Evolutionary conservation across 495 filamentous ascomycete species (phyloP).

Genomic region (Talaromyces stipitatus): DNA sequence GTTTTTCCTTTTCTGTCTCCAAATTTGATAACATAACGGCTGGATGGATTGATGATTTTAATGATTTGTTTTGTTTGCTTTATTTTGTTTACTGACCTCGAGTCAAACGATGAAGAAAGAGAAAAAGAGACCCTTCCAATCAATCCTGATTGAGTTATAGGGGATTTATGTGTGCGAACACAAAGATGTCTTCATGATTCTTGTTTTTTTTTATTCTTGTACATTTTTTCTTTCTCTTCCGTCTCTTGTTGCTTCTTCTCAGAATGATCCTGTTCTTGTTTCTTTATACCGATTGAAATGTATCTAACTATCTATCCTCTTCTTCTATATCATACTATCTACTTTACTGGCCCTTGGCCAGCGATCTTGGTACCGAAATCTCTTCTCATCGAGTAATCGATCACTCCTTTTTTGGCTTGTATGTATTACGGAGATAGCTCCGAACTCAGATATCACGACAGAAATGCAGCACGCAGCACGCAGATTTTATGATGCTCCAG

Average conservation of each 20-base stretch:
- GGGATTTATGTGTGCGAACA: conserved; percentile 1
- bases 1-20: background rate
- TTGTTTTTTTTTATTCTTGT: conserved; percentile 8
- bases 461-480: too few species aligned
- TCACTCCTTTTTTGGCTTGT: too few species aligned
- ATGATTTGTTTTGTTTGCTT: background rate
- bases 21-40: background rate
- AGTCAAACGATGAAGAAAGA: background rate
- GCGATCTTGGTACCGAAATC: background rate
- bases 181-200: background rate
- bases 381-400: background rate
- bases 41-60: background rate
- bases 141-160: background rate
- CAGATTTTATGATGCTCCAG: too few species aligned
- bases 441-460: too few species aligned
- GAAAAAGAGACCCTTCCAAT: background rate
- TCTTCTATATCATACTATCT: background rate
- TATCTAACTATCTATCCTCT: conserved; percentile 8
- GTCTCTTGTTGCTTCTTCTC: background rate
- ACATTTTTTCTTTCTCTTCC: conserved; percentile 9
- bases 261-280: conserved; percentile 7
- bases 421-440: too few species aligned
- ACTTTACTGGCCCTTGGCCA: background rate
- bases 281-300: conserved; percentile 6
- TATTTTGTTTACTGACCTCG: background rate